These are phyloP conservation scores for Ophiosphaerella herpotricha DNA, from an alignment of 2,329 filamentous ascomycete genomes.

Conservation along the genomic window DNA sequence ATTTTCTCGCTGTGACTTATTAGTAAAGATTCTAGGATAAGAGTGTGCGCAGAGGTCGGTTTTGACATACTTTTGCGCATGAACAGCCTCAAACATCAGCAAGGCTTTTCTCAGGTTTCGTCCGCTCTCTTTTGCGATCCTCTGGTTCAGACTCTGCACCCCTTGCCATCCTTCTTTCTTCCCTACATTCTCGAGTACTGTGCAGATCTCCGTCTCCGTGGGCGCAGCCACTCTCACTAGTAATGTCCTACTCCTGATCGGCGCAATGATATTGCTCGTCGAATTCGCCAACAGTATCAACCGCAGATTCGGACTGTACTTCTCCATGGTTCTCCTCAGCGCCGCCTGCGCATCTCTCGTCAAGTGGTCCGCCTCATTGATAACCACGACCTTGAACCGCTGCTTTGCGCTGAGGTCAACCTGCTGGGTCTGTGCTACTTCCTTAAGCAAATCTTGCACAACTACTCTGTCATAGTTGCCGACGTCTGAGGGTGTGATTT, in stretches of 20 bases:
- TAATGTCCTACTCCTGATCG: constrained; percentile 88
- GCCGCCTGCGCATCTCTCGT: constrained; percentile 95
- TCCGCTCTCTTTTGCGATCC: constrained; percentile 88
- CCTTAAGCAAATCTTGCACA: constrained; percentile 92
- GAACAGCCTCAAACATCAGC: constrained; percentile 95
- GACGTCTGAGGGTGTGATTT: constrained; percentile 96
- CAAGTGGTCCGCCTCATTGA: constrained; percentile 96
- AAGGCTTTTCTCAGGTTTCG: constrained; percentile 87
- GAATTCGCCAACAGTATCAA: constrained; percentile 93
- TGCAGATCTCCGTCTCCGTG: constrained; percentile 80
- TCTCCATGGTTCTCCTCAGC: constrained; percentile 95
- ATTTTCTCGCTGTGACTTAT: constrained; percentile 74
- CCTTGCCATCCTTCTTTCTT: constrained; percentile 85
- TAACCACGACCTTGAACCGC: constrained; percentile 97
- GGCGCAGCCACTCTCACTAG: constrained; percentile 91
- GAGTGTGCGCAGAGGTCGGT: not conserved
- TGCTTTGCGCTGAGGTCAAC: constrained; percentile 92
- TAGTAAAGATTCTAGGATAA: constrained; percentile 9
- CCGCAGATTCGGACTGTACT: constrained; percentile 93
- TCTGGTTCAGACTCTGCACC: constrained; percentile 74
- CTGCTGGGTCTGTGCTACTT: constrained; percentile 98
- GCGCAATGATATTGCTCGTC: constrained; percentile 98
- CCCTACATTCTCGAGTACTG: constrained; percentile 70
- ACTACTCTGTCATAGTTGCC: constrained; percentile 96
- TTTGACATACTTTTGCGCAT: constrained; percentile 84